Percentiles rank a stretch among this genome's conserved stretches.
Conservation (phyloP, 2,329 filamentous ascomycete genomes). For the Fusarium paranaense region DNA sequence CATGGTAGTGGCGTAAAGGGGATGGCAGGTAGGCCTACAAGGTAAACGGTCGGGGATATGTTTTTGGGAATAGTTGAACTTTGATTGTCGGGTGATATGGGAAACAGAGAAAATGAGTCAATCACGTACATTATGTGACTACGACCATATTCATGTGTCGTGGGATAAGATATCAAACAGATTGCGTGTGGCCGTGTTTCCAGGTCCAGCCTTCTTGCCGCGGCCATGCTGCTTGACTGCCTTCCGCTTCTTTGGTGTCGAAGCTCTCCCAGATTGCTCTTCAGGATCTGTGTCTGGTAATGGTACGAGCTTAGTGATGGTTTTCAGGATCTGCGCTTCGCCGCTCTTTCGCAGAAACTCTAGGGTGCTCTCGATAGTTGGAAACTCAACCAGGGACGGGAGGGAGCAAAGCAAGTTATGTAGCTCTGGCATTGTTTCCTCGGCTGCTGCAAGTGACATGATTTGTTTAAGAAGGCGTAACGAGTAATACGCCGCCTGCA, state of each 20-base stretch:
- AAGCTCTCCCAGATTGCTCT: not conserved
- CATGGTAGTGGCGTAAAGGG: conserved; percentile 17
- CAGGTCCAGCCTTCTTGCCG: not conserved
- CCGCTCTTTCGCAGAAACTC: conserved; percentile 31
- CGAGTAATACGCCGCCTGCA: conserved; percentile 72
- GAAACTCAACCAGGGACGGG: conserved; percentile 42
- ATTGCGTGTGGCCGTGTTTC: conserved; percentile 30
- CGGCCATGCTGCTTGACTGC: conserved; percentile 5
- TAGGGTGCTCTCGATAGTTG: conserved; percentile 33
- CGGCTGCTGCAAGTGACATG: conserved; percentile 31
- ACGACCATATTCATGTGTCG: conserved; percentile 9
- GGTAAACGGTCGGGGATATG: not conserved
- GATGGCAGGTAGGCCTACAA: not conserved
- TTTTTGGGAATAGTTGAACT: not conserved
- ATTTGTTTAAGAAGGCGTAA: conserved; percentile 62
- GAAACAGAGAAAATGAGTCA: not conserved
- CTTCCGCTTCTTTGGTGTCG: conserved; percentile 23
- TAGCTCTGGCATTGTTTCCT: conserved; percentile 28
- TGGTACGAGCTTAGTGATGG: conserved; percentile 36
- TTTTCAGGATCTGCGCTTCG: conserved; percentile 13
- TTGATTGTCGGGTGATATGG: not conserved
- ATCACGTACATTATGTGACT: not conserved
- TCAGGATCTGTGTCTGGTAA: not conserved
- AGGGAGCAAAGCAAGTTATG: conserved; percentile 37
- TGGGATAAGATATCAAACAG: conserved; percentile 42